Evolutionary conservation across 805 yeast genomes (phyloP).

Genomic region (Kurtzmaniella fragi): DNA sequence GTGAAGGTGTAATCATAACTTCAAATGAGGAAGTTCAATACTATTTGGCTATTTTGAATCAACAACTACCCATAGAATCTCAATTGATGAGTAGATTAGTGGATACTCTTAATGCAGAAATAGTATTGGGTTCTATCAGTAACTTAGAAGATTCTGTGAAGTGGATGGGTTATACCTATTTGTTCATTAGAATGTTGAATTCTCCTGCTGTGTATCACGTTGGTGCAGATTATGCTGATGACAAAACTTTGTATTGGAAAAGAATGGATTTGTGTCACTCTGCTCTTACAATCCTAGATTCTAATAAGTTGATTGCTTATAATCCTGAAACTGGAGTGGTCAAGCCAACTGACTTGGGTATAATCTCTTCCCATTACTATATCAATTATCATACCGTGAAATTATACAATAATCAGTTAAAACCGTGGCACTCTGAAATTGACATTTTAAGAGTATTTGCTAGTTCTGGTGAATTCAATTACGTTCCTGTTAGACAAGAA

Average conservation of each 20-base stretch:
- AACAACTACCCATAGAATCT: conserved; percentile 89
- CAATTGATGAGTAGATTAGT: conserved; percentile 67
- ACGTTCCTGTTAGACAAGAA: conserved; percentile 80
- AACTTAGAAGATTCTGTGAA: conserved; percentile 60
- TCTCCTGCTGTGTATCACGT: conserved; percentile 75
- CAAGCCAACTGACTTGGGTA: conserved; percentile 60
- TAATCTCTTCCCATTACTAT: conserved; percentile 82
- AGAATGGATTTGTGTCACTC: conserved; percentile 71
- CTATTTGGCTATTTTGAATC: conserved; percentile 84
- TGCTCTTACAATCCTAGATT: conserved; percentile 57
- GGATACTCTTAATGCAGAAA: conserved; percentile 82
- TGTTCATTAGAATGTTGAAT: conserved; percentile 70
- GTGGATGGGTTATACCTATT: conserved; percentile 79
- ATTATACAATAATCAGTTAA: conserved; percentile 56
- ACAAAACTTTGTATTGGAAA: conserved; percentile 43
- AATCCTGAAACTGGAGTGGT: conserved; percentile 41
- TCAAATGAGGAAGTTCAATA: conserved; percentile 81
- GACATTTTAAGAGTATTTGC: conserved; percentile 79
- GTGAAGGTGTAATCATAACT: conserved; percentile 92
- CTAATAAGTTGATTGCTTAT: conserved; percentile 57
- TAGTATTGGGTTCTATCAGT: conserved; percentile 65
- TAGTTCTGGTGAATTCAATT: conserved; percentile 77
- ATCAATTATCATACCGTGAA: conserved; percentile 71
- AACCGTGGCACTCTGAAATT: conserved; percentile 60
- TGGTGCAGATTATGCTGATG: conserved; percentile 57